Evolutionary conservation across 2,329 filamentous ascomycete genomes (phyloP).

Genomic region (Fusarium sp.): DNA sequence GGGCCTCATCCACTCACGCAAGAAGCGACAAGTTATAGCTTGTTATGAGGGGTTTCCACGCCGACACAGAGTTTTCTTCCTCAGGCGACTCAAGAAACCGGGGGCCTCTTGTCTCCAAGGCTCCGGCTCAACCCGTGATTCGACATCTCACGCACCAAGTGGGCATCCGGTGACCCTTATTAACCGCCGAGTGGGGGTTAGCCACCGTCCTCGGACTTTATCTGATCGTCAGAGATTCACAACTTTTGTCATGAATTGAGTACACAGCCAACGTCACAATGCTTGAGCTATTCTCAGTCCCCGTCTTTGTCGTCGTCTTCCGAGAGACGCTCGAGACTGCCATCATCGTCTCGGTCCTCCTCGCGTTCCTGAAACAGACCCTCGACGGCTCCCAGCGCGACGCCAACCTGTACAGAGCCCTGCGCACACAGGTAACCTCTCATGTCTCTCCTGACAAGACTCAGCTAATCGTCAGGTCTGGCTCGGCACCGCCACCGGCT

Average conservation of each 20-base stretch:
- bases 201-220: conserved; percentile 29
- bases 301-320: conserved; percentile 93
- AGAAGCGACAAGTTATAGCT: too few species aligned
- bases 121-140: conserved; percentile 26
- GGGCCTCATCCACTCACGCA: not conserved
- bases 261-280: conserved; percentile 54
- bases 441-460: not conserved
- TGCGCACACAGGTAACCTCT: conserved; percentile 73
- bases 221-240: conserved; percentile 29
- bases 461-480: conserved; percentile 63
- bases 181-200: conserved; percentile 17
- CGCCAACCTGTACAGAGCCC: conserved; percentile 74
- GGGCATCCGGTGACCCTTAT: conserved; percentile 41
- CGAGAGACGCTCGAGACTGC: conserved; percentile 87
- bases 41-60: too few species aligned
- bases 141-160: conserved; percentile 28
- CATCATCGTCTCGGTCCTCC: conserved; percentile 87
- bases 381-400: conserved; percentile 77
- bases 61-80: conserved; percentile 28
- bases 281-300: conserved; percentile 81
- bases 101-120: conserved; percentile 13
- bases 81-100: not conserved
- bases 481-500: conserved; percentile 61
- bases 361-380: conserved; percentile 88
- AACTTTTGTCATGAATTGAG: not conserved